Evolutionary conservation across 805 yeast species (phyloP).

Genomic region (Pichia manshurica): DNA sequence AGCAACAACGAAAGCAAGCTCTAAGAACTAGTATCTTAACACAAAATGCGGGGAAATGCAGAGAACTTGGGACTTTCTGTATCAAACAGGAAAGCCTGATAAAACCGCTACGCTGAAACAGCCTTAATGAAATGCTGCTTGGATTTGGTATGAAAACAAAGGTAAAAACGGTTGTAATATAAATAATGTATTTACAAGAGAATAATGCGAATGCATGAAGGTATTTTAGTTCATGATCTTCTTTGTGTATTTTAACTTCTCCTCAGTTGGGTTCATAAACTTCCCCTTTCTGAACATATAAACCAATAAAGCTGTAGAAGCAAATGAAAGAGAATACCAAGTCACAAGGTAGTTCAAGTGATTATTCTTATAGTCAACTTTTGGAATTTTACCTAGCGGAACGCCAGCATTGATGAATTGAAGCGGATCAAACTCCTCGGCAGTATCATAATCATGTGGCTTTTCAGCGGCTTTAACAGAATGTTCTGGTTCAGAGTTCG

Average conservation of each 20-base stretch:
- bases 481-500: conserved; percentile 5
- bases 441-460: conserved; percentile 22
- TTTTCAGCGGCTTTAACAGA: too few species aligned
- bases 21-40: too few species aligned
- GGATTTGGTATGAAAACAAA: too few species aligned
- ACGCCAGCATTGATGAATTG: conserved; percentile 78
- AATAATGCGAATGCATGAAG: neutral
- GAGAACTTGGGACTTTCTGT: too few species aligned
- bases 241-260: conserved; percentile 46
- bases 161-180: too few species aligned
- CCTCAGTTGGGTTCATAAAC: conserved; percentile 35
- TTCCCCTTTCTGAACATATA: conserved; percentile 43
- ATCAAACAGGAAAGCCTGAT: too few species aligned
- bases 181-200: too few species aligned
- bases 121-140: too few species aligned
- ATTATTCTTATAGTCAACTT: conserved; percentile 75
- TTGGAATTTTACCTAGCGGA: conserved; percentile 82
- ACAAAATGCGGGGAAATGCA: too few species aligned
- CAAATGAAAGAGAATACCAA: conserved; percentile 84
- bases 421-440: conserved; percentile 41
- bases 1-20: too few species aligned
- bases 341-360: conserved; percentile 90
- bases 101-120: too few species aligned
- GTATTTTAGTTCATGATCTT: conserved; percentile 23
- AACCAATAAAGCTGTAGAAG: conserved; percentile 63